Evolutionary conservation across 2,329 filamentous ascomycete genomes (phyloP).

Genomic region (Neoarthrinium moseri): DNA sequence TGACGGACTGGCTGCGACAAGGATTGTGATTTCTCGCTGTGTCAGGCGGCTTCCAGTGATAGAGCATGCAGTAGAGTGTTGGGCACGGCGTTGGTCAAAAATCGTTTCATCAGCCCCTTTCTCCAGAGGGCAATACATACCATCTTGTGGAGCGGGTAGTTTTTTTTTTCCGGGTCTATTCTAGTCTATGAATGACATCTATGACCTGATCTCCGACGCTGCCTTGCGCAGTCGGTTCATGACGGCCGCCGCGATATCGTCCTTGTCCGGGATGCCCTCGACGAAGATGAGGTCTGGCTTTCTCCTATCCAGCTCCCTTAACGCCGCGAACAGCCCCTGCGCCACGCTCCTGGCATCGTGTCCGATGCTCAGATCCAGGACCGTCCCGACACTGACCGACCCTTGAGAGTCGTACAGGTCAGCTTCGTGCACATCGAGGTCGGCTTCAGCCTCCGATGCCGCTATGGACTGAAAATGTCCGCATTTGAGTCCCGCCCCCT

Average conservation of each 20-base stretch:
- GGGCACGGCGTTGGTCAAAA: constrained; percentile 28
- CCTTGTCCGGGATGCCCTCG: constrained; percentile 78
- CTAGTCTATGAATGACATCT: constrained; percentile 29
- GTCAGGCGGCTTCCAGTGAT: constrained; percentile 3
- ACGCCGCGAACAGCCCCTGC: constrained; percentile 80
- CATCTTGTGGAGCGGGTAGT: constrained; percentile 16
- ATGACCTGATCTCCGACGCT: constrained; percentile 58
- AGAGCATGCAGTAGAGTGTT: too few species aligned
- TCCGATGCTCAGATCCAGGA: constrained; percentile 74
- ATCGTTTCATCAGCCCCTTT: constrained; percentile 16
- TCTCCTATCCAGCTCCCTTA: constrained; percentile 79
- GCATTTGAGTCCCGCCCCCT: constrained; percentile 38
- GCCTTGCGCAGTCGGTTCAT: constrained; percentile 84
- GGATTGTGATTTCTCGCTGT: constrained; percentile 60
- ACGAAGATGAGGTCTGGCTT: constrained; percentile 84
- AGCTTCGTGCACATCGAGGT: constrained; percentile 38
- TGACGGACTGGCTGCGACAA: constrained; percentile 88
- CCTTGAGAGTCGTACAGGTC: constrained; percentile 33
- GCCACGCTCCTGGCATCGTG: constrained; percentile 72
- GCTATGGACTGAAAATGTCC: constrained; percentile 28
- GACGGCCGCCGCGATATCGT: constrained; percentile 81
- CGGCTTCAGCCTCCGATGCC: constrained; percentile 23
- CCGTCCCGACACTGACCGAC: constrained; percentile 32
- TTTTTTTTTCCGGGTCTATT: constrained; percentile 19
- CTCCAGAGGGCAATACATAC: constrained; percentile 16